Evolutionary conservation across 177 flowering plant species (phyloP).

Genomic region (Vitis hybrid): DNA sequence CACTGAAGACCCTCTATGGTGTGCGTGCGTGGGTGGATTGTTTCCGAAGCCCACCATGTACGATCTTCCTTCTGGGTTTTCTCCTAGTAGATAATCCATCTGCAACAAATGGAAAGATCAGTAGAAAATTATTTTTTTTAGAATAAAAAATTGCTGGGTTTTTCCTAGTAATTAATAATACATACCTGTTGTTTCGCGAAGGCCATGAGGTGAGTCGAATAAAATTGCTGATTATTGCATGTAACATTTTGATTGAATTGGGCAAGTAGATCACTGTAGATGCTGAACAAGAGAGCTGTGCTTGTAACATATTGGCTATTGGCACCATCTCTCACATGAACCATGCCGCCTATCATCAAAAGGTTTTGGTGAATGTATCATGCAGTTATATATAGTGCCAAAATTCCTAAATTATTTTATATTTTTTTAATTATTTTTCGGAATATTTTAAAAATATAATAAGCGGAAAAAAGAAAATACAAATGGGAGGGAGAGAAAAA

Average conservation of each 20-base stretch:
- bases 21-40: conserved; percentile 74
- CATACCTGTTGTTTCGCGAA: conserved; percentile 79
- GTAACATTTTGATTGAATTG: conserved; percentile 42
- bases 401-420: too few species aligned
- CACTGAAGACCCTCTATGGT: conserved; percentile 90
- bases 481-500: conserved; percentile 18
- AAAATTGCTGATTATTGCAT: conserved; percentile 57
- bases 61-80: conserved; percentile 69
- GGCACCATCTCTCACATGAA: conserved; percentile 89
- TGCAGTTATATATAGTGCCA: too few species aligned
- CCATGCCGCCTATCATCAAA: conserved; percentile 52
- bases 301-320: conserved; percentile 82
- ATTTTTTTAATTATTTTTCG: too few species aligned
- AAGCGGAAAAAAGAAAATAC: not conserved
- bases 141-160: conserved; percentile 38
- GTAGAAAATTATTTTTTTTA: too few species aligned
- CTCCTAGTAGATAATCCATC: conserved; percentile 86
- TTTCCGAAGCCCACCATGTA: conserved; percentile 96
- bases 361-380: too few species aligned
- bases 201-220: conserved; percentile 35
- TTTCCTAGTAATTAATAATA: conserved; percentile 61
- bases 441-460: not conserved
- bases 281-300: conserved; percentile 57
- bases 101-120: conserved; percentile 20
- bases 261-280: conserved; percentile 66